These are phyloP conservation scores for Claviceps humidiphila DNA, from an alignment of 2,329 filamentous ascomycete species.

Conservation along the genomic window DNA sequence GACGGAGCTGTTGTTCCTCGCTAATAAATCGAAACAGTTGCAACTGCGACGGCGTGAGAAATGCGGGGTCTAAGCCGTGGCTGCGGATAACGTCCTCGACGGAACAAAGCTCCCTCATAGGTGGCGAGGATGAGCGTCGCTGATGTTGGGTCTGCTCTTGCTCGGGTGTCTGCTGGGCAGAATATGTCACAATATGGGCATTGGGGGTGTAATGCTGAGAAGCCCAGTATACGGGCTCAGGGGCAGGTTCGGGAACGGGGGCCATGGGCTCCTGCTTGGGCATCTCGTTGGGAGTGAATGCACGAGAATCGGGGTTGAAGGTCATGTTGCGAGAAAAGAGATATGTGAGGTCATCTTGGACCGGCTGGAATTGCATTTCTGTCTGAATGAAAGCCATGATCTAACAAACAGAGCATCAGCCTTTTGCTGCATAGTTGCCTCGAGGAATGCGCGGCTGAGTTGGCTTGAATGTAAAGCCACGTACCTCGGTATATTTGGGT, in stretches of 20 bases:
- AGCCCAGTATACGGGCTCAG: conserved; percentile 49
- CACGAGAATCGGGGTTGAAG: conserved; percentile 33
- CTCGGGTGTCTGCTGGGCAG: conserved; percentile 15
- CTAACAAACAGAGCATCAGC: conserved; percentile 5
- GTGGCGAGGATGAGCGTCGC: conserved; percentile 37
- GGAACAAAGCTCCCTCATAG: conserved; percentile 32
- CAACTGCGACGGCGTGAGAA: conserved; percentile 61
- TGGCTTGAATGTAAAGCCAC: background rate
- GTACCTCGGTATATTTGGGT: background rate
- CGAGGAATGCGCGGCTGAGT: background rate
- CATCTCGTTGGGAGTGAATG: conserved; percentile 11
- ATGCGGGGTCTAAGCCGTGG: conserved; percentile 55
- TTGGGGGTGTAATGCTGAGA: conserved; percentile 80
- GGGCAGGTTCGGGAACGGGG: conserved; percentile 12
- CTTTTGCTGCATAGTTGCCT: background rate
- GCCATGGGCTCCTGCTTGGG: conserved; percentile 17
- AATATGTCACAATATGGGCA: conserved; percentile 39
- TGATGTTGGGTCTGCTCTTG: conserved; percentile 14
- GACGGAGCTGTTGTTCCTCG: conserved; percentile 54
- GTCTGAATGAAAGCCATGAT: conserved; percentile 24
- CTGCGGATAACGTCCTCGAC: conserved; percentile 46
- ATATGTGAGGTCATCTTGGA: conserved; percentile 68
- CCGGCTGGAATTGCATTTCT: conserved; percentile 31
- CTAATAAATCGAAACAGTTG: conserved; percentile 68
- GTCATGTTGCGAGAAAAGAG: conserved; percentile 69